phyloP scores from a whole-genome alignment of 345 rosid species.

The Moricandia moricandioides region DNA sequence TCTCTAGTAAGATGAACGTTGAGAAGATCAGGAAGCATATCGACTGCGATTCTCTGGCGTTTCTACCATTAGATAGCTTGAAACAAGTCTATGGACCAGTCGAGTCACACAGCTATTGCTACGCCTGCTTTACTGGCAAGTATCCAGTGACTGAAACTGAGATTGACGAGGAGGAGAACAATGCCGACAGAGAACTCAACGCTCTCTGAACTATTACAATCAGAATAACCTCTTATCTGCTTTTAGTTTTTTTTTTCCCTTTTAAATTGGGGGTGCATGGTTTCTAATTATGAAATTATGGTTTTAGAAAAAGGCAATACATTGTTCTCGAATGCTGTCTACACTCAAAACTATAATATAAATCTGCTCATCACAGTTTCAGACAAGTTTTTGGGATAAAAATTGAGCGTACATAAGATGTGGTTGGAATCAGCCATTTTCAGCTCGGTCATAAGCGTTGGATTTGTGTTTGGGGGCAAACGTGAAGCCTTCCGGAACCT shows the following conservation, averaged over 20 bases:
- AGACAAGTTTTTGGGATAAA: neutral
- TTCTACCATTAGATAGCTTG: constrained; percentile 61
- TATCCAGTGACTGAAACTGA: neutral
- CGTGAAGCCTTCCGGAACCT: constrained; percentile 87
- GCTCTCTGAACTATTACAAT: constrained; percentile 30
- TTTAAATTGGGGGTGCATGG: neutral
- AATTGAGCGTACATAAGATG: neutral
- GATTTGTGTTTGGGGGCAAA: constrained; percentile 95
- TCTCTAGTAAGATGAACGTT: constrained; percentile 72
- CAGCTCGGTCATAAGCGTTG: constrained; percentile 81
- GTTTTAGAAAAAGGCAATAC: neutral
- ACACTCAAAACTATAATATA: neutral
- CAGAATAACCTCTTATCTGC: neutral
- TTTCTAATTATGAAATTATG: neutral
- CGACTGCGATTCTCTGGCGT: constrained; percentile 74
- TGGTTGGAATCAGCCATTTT: constrained; percentile 60
- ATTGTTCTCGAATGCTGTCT: neutral
- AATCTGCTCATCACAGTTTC: neutral
- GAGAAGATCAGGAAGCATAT: constrained; percentile 65
- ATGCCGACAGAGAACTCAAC: constrained; percentile 55
- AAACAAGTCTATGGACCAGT: constrained; percentile 42
- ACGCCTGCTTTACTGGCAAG: constrained; percentile 76
- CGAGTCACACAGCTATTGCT: constrained; percentile 54
- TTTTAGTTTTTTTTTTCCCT: neutral
- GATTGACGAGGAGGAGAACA: constrained; percentile 44